Evolutionary conservation across 2,329 filamentous ascomycete genomes (phyloP).

Genomic region (Fusarium avenaceum): DNA sequence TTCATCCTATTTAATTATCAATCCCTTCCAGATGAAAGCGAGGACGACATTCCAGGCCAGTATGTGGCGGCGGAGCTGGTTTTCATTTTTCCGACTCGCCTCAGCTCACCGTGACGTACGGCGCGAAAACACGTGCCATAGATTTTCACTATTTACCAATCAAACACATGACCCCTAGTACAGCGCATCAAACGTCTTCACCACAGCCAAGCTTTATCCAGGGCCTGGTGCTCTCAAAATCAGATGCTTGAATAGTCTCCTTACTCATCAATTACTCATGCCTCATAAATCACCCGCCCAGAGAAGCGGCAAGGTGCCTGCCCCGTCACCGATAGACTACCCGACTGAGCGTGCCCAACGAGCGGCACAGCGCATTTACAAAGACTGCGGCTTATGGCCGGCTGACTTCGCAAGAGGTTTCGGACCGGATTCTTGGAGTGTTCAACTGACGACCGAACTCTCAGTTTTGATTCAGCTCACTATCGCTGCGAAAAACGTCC

Average conservation of each 20-base stretch:
- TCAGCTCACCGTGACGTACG: not conserved
- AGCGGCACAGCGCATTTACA: conserved; percentile 10
- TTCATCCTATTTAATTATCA: too few species aligned
- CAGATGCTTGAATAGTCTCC: not conserved
- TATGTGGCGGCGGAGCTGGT: conserved; percentile 6
- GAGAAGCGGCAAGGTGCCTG: not conserved
- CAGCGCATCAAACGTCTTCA: not conserved
- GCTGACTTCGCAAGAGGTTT: not conserved
- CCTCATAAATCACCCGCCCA: not conserved
- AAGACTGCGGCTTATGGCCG: conserved; percentile 8
- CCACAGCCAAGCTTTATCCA: not conserved
- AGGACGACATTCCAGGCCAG: not conserved
- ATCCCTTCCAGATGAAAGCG: not conserved
- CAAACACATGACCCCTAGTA: conserved; percentile 8
- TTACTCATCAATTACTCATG: not conserved
- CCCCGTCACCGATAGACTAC: not conserved
- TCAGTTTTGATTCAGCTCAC: not conserved
- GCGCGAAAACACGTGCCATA: conserved; percentile 9
- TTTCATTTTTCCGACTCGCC: conserved; percentile 12
- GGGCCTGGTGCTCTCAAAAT: not conserved
- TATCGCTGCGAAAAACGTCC: not conserved
- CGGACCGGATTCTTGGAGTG: not conserved
- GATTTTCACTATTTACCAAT: conserved; percentile 7
- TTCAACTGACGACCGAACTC: conserved; percentile 2
- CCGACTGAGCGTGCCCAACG: conserved; percentile 1